Percentiles rank a stretch among this genome's conserved stretches.
Evolutionary conservation across 2,329 filamentous ascomycete genomes (phyloP).

Genomic region (Cadophora gregata): DNA sequence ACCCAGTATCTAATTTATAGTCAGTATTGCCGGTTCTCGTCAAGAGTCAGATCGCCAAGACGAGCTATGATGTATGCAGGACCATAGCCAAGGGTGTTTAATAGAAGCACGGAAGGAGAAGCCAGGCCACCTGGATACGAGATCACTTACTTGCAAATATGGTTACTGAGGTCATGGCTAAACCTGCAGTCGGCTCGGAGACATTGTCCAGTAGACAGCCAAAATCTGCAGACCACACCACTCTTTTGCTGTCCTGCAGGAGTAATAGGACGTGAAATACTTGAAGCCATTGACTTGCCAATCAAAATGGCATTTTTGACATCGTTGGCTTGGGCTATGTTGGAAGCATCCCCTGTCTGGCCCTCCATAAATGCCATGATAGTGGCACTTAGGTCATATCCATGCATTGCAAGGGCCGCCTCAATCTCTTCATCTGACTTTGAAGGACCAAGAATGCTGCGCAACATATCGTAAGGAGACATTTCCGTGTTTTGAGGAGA

Average conservation of each 20-base stretch:
- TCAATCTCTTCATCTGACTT: slow-evolving; percentile 95
- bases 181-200: slow-evolving; percentile 95
- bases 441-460: slow-evolving; percentile 89
- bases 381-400: slow-evolving; percentile 92
- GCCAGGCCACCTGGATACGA: neutral
- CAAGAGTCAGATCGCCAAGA: neutral
- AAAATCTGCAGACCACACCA: slow-evolving; percentile 96
- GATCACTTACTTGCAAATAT: slow-evolving; percentile 88
- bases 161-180: slow-evolving; percentile 93
- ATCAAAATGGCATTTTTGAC: slow-evolving; percentile 74
- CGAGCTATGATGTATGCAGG: neutral
- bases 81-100: neutral
- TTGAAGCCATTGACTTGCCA: slow-evolving; percentile 85
- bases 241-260: slow-evolving; percentile 80
- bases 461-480: slow-evolving; percentile 97
- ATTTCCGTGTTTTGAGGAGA: slow-evolving; percentile 77
- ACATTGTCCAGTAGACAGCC: slow-evolving; percentile 93
- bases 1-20: slow-evolving; percentile 78
- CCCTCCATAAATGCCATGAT: slow-evolving; percentile 87
- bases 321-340: slow-evolving; percentile 56
- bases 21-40: neutral
- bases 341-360: slow-evolving; percentile 58
- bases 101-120: neutral
- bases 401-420: slow-evolving; percentile 83
- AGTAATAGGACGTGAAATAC: slow-evolving; percentile 74